Base-by-base conservation (phyloP, 208 protist genomes). In the Trypanosoma melophagium region DNA sequence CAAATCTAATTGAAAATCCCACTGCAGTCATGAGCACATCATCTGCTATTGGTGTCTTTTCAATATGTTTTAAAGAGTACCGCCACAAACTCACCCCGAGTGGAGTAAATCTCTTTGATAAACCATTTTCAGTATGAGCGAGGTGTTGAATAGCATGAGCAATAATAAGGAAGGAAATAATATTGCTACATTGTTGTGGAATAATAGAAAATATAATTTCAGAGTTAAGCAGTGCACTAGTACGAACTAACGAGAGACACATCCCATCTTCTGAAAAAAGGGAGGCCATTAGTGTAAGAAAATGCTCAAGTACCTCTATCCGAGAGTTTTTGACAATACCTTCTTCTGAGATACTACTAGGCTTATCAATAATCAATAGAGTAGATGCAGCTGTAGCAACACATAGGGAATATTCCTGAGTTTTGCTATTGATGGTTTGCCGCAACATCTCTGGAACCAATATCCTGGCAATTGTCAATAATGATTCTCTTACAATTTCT, bases 1-100 rank as follows among this genome's bases (percentile, higher is more conserved):
- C 70, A 66, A 76, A 76, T 38, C 49, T 54, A 76, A 76, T 68
- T 21, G 44, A 65, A 66, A 76, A 76, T n/a, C 35, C 44, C n/a
- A 76, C 41, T 17, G 50, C 28, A 56, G 25, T 52, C 45, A 69
- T 52, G 21, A 76, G n/a, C 17, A 38, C 40, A 44, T 57, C 25
- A 25, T 69, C 57, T 31, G 40, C 31, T 14, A 40, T 58, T 24
- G 42, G 13, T 28, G 19, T 24, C 25, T 66, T 76, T 59, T 76
- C 70, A 31, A 76, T 14, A 60, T 69, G 47, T 24, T 60, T 76
- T 49, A 76, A 55, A 60, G 45, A 76, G 44, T 54, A 76, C 7
- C 70, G 61, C 62, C 70, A 76, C 41, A 76, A 60, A 28, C 63
- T 63, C 51, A 76, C 49, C 9, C 53, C 60, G 44, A 69, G 35